Evolutionary conservation across 177 flowering plant genomes (phyloP).

Genomic region (Vitis hybrid): DNA sequence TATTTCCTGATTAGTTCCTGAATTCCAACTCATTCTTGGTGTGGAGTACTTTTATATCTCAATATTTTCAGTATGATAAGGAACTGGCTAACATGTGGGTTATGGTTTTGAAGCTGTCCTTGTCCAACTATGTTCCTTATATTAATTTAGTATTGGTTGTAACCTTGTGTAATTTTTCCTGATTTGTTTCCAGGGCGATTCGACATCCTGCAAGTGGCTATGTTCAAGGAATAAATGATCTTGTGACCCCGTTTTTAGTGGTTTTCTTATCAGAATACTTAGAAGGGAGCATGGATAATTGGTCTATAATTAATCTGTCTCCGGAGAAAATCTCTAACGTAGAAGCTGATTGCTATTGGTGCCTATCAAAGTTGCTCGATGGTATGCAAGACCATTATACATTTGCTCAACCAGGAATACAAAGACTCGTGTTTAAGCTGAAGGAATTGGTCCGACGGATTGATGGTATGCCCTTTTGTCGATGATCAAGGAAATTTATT

Average conservation of each 20-base stretch:
- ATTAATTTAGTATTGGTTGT: too few species aligned
- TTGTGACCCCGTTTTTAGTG: constrained; percentile 89
- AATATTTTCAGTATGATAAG: background rate
- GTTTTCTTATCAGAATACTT: constrained; percentile 91
- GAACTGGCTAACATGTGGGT: background rate
- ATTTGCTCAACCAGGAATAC: constrained; percentile 99
- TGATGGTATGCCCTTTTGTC: constrained; percentile 64
- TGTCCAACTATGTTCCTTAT: background rate
- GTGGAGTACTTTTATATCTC: background rate
- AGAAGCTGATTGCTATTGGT: constrained; percentile 99
- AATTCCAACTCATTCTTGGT: background rate
- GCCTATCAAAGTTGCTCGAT: constrained; percentile 90
- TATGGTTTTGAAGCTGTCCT: background rate
- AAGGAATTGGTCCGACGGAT: constrained; percentile 91
- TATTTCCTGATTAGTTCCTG: background rate
- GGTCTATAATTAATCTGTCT: constrained; percentile 69
- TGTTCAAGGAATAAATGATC: constrained; percentile 99
- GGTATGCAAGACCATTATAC: constrained; percentile 99
- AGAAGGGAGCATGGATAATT: constrained; percentile 70
- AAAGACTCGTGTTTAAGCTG: constrained; percentile 89
- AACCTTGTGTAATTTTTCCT: constrained; percentile 7
- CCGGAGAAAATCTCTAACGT: constrained; percentile 56
- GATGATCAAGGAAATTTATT: background rate
- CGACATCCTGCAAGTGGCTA: constrained; percentile 99
- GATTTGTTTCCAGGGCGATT: constrained; percentile 75